These are phyloP conservation scores for Larix kaempferi DNA, from an alignment of 75 land plant genomes.

Conservation along the genomic window DNA sequence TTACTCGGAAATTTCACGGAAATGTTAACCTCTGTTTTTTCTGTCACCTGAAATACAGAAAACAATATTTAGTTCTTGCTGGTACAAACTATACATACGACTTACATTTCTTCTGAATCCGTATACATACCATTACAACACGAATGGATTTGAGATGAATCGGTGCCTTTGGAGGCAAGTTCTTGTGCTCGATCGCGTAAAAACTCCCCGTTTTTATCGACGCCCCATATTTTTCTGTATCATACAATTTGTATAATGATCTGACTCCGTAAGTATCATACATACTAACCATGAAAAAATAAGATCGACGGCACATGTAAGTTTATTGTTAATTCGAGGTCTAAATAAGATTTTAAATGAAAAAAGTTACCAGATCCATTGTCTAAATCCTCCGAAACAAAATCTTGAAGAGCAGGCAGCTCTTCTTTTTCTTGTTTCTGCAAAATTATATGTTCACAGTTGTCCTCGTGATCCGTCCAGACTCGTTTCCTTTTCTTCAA, in stretches of 20 bases:
- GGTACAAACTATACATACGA: background rate
- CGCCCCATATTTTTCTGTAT: slow-evolving; percentile 1
- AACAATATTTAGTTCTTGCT: background rate
- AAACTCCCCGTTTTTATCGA: slow-evolving; percentile 22
- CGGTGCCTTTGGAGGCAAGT: slow-evolving; percentile 43
- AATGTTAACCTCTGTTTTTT: slow-evolving; percentile 27
- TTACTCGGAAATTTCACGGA: slow-evolving; percentile 51
- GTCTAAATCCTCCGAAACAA: background rate
- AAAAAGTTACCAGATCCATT: background rate
- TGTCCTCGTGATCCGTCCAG: background rate
- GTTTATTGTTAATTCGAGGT: background rate
- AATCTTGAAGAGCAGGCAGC: slow-evolving; percentile 9
- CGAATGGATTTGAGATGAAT: slow-evolving; percentile 41
- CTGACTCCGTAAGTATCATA: background rate
- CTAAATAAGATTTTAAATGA: background rate
- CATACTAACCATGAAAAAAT: too few species aligned
- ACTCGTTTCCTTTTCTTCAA: background rate
- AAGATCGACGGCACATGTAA: too few species aligned
- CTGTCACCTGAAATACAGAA: slow-evolving; percentile 31
- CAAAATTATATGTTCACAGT: background rate
- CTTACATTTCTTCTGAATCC: background rate
- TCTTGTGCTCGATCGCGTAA: slow-evolving; percentile 50
- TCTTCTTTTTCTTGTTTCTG: background rate
- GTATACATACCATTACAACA: slow-evolving; percentile 37
- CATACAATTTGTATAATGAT: background rate